Percentiles rank a stretch among this genome's conserved stretches.
These are phyloP conservation scores for Cyberlindnera xylosilytica DNA, from an alignment of 805 yeast genomes.

Conservation along the genomic window DNA sequence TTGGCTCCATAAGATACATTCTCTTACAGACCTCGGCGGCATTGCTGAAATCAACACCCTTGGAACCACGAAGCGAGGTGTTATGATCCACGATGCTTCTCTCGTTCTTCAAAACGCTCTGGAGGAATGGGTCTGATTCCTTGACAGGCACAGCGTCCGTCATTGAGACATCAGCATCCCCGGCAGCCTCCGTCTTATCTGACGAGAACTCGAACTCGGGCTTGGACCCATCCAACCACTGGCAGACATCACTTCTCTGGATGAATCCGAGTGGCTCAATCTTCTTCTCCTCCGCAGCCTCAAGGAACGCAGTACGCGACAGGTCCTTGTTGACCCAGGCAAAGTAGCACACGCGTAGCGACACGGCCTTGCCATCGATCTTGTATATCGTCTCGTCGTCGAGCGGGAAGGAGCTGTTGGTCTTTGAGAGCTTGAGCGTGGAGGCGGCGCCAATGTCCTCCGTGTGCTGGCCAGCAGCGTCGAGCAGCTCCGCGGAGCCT, in stretches of 20 bases:
- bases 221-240: conserved; percentile 75
- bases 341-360: conserved; percentile 61
- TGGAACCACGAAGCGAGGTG: conserved; percentile 61
- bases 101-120: conserved; percentile 36
- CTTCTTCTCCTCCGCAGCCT: conserved; percentile 60
- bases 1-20: conserved; percentile 8
- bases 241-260: conserved; percentile 79
- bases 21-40: conserved; percentile 42
- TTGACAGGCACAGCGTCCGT: conserved; percentile 13
- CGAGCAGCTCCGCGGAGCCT: conserved; percentile 23
- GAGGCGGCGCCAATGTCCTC: conserved; percentile 38
- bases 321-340: conserved; percentile 77
- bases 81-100: conserved; percentile 55
- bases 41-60: conserved; percentile 60
- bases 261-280: conserved; percentile 74
- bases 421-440: conserved; percentile 26
- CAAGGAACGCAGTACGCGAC: conserved; percentile 77
- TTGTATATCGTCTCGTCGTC: conserved; percentile 52
- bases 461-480: conserved; percentile 23
- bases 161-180: conserved; percentile 14
- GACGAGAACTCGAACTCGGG: conserved; percentile 53
- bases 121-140: conserved; percentile 34
- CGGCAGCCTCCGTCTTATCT: neutral
- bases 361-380: conserved; percentile 45
- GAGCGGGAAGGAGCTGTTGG: conserved; percentile 31